phyloP scores from a whole-genome alignment of 257 asterid genomes.

The Thymus quinquecostatus region DNA sequence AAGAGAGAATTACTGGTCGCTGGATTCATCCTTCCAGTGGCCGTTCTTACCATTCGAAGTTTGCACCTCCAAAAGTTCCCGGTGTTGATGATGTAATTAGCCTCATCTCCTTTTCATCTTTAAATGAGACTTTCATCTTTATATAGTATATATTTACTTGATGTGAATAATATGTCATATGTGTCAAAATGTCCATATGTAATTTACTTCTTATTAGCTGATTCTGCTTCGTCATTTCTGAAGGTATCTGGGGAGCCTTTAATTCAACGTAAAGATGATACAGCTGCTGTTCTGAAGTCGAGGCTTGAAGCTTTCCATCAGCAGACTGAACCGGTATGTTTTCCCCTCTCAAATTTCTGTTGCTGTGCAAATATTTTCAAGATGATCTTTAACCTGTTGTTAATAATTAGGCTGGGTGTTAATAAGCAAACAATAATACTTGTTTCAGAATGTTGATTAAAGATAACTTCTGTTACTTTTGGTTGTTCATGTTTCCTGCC shows the following conservation, averaged over 20 bases:
- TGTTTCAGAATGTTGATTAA: no score
- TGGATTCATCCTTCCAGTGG: constrained; percentile 99
- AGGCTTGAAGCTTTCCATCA: constrained; percentile 90
- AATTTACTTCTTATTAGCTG: constrained; percentile 13
- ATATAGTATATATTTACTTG: not conserved
- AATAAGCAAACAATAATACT: no score
- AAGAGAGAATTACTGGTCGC: constrained; percentile 94
- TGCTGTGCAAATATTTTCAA: no score
- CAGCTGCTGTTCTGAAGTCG: constrained; percentile 88
- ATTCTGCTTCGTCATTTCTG: constrained; percentile 29
- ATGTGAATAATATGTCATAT: not conserved
- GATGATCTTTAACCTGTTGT: no score
- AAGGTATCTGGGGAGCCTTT: constrained; percentile 87
- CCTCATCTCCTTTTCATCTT: constrained; percentile 8
- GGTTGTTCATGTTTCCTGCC: no score
- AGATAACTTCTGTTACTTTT: no score
- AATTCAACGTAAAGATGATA: constrained; percentile 92
- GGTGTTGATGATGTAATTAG: constrained; percentile 79
- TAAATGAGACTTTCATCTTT: constrained; percentile 1
- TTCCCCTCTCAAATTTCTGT: not conserved
- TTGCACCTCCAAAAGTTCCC: constrained; percentile 82
- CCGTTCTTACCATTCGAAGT: constrained; percentile 80
- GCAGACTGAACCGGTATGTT: constrained; percentile 86
- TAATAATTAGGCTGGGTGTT: no score
- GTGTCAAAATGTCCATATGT: not conserved